Evolutionary conservation across 2,329 filamentous ascomycete genomes (phyloP), one percentile per base, ranked within the genome.

Genomic region (Triangularia verruculosa): DNA sequence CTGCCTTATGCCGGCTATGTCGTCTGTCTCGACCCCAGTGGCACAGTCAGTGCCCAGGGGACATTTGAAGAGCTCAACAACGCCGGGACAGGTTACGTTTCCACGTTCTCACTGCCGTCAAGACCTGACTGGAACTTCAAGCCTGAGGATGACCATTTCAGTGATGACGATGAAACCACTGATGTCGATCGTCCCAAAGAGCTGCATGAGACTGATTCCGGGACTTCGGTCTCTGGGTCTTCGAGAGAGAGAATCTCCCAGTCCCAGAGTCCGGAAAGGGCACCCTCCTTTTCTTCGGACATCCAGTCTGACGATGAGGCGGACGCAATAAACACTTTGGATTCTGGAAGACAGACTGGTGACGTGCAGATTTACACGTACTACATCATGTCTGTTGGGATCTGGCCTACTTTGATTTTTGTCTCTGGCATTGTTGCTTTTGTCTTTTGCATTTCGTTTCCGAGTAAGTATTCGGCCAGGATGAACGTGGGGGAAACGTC

Each of bases 1-100:
- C 72, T 76, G 5, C 69, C 61, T 15, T 65, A 73, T 59, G 74
- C 78, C 20, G 79, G 85, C 53, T 71, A 77, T 12, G 75, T 80
- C n/a, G 70, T 80, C 9, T 73, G 72, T 8, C 64, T 80, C 5
- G 66, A 60, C 32, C 28, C 67, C 4, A 61, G 72, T 15, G 76
- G 76, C 3, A 61, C 59, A 3, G 66, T 76, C 43, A 61, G 64
- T 1, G 74, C 77, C 17, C 73, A 78, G 64, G 79, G 79, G 3
- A 70, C 69, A 4, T 78, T 67, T 28, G 22, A 28, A 2, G 59
- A 66, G 1, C 65, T 67, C 25, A 63, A 65, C 52, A 56, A 63
- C 11, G 61, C 39, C 5, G 67, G 68, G 8, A 47, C n/a, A 3
- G 68, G 70, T n/a, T 72, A 71, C 34, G 65, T 72, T 0, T 65